Evolutionary conservation across 129 eudicot species (phyloP).

Genomic region (Lactuca sativa): DNA sequence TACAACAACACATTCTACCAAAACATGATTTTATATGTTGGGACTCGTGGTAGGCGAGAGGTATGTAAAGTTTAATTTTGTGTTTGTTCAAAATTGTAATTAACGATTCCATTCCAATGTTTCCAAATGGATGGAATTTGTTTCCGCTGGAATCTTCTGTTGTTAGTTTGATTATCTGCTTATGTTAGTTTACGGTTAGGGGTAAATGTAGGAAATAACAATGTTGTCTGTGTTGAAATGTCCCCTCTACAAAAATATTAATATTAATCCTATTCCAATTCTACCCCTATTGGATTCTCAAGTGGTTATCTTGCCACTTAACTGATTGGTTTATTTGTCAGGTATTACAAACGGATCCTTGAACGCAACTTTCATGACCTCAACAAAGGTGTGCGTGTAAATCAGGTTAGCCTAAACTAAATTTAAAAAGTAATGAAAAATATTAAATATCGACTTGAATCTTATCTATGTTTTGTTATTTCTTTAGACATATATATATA

Average conservation of each 20-base stretch:
- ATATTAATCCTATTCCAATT: conserved; percentile 8
- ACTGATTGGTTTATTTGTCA: conserved; percentile 16
- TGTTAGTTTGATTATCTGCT: no score
- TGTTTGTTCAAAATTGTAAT: not conserved
- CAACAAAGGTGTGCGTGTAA: conserved; percentile 97
- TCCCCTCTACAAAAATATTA: conserved; percentile 99
- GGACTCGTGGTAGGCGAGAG: conserved; percentile 99
- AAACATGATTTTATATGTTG: conserved; percentile 90
- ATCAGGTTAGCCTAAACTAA: conserved; percentile 55
- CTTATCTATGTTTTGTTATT: no score
- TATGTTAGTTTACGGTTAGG: no score
- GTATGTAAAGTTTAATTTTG: conserved; percentile 26
- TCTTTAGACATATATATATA: no score
- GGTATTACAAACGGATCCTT: conserved; percentile 99
- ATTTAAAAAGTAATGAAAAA: no score
- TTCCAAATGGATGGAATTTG: no score
- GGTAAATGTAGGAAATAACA: conserved; percentile 45
- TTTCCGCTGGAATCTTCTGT: no score
- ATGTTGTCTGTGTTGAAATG: conserved; percentile 98
- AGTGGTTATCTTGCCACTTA: not conserved
- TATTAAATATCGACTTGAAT: no score
- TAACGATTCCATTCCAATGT: no score
- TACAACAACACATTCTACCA: no score
- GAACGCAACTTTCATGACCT: conserved; percentile 98
- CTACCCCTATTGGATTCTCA: conserved; percentile 1